Base-by-base conservation (phyloP, 2,329 filamentous ascomycete species). In the Ophiocordyceps unilateralis region DNA sequence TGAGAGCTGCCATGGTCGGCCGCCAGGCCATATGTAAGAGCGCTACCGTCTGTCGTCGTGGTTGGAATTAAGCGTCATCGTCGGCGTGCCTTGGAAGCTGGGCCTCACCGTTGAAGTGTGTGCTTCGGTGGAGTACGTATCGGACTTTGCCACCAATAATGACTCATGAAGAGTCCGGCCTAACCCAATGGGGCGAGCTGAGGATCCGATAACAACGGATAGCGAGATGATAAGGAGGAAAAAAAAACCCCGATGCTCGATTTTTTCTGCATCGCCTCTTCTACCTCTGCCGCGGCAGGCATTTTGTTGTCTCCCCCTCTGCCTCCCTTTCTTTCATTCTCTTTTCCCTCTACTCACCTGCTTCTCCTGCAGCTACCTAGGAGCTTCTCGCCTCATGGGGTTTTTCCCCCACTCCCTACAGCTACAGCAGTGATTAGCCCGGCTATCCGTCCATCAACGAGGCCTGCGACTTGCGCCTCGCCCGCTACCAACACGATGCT, bases 401-500 rank as follows among this genome's bases (percentile, higher is more conserved):
- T 15, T 28, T 9, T 28, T 28, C 9, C 26, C 26, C 14, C 26
- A 28, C 4, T 12, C 10, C 9, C 9, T 28, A 30, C 11, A 36
- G 32, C 15, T 15, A 36, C 32, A 21, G 34, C 8, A 17, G 30
- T 5, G 30, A 2, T 14, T 15, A 17, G 23, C 23, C 23, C 6
- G 23, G 23, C 5, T 6, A 6, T 26, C 23, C 11, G 6, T 26
- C n/a, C 32, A 10, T 36, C 32, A 36, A 15, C 15, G 14, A 19
- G 32, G 9, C 32, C 15, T 19, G 19, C 36, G 36, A 38, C 36
- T 38, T 15, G 36, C 36, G 39, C 23, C 39, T 26, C 22, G 22
- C n/a, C 9, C 39, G 12, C 37, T 24, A n/a, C 23, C 39, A 15
- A 15, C 39, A 24, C 44, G 44, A 64, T 64, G 61, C 55, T 64